phyloP scores from a whole-genome alignment of 129 eudicot genomes.

The Flaveria sonorensis region DNA sequence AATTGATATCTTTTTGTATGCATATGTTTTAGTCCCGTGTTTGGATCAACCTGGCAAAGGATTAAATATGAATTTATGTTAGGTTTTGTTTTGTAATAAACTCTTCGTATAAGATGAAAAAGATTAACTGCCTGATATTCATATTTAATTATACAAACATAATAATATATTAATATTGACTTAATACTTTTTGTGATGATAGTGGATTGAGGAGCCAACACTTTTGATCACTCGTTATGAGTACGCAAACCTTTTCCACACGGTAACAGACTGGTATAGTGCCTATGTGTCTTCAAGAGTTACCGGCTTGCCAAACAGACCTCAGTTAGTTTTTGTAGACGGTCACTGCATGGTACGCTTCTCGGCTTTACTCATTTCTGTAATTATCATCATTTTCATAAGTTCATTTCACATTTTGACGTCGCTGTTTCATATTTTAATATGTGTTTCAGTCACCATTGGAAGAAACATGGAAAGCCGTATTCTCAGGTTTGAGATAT shows the following conservation, averaged over 20 bases:
- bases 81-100: neutral
- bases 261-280: constrained; percentile 96
- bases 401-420: constrained; percentile 3
- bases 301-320: constrained; percentile 80
- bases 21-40: constrained; percentile 18
- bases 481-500: constrained; percentile 81
- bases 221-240: constrained; percentile 88
- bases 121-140: constrained; percentile 2
- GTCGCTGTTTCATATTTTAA: neutral
- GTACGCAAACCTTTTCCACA: constrained; percentile 95
- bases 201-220: constrained; percentile 99
- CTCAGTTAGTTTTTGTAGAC: constrained; percentile 70
- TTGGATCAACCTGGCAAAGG: constrained; percentile 1
- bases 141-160: neutral
- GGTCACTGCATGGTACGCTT: constrained; percentile 60
- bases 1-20: neutral
- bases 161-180: constrained; percentile 29
- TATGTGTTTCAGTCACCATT: constrained; percentile 59
- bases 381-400: neutral
- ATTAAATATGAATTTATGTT: neutral
- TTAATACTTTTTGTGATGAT: constrained; percentile 39
- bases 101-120: constrained; percentile 1
- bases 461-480: constrained; percentile 92
- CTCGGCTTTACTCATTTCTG: constrained; percentile 11
- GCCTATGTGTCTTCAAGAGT: constrained; percentile 83